Conservation (phyloP, 768 basidiomycete genomes). For the Rubroboletus satanas region DNA sequence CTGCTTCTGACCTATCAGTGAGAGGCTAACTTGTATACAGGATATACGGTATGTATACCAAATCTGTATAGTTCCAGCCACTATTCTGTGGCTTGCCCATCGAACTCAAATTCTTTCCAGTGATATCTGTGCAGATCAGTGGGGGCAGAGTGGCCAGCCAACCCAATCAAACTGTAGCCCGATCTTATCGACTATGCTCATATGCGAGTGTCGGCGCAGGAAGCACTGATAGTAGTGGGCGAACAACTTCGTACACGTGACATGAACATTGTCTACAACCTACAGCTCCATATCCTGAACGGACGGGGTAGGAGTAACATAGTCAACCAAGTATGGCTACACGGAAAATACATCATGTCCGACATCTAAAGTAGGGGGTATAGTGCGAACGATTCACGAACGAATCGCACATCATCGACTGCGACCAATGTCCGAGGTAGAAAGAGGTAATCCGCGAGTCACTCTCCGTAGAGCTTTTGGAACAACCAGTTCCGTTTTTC, state of each 20-base stretch:
- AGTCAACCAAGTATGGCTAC: constrained; percentile 1
- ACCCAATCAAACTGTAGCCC: not conserved
- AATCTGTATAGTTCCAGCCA: too few species aligned
- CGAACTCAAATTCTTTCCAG: too few species aligned
- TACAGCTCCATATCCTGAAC: not conserved
- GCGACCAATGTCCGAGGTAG: not conserved
- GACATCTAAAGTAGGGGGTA: not conserved
- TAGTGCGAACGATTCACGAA: not conserved
- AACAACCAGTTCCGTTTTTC: constrained; percentile 15
- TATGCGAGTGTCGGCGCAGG: not conserved
- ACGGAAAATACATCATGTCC: not conserved
- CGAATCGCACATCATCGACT: too few species aligned
- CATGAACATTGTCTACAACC: not conserved
- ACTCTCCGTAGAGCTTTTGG: constrained; percentile 7
- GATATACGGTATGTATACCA: too few species aligned
- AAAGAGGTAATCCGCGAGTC: not conserved
- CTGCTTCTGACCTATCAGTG: too few species aligned
- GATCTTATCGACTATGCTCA: not conserved
- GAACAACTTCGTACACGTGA: too few species aligned
- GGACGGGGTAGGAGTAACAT: not conserved
- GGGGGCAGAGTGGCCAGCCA: not conserved
- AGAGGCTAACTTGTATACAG: too few species aligned
- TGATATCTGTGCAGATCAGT: too few species aligned
- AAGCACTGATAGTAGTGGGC: not conserved
- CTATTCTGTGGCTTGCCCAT: too few species aligned